Conservation (phyloP, 495 filamentous ascomycete species). For the Parachaetomium inaequale region DNA sequence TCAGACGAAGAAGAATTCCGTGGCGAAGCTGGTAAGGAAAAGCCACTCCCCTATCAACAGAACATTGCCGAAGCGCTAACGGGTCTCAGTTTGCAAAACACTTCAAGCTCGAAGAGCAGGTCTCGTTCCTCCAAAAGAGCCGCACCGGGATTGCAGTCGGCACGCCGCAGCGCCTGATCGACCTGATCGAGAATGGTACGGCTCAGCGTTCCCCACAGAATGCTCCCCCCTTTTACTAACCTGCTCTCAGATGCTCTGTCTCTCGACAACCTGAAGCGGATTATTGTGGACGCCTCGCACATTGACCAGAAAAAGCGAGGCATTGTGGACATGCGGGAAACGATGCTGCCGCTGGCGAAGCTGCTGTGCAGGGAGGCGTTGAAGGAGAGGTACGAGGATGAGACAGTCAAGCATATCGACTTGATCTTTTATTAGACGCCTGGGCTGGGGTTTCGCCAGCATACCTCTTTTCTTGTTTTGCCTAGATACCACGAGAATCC, state of each 20-base stretch:
- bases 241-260: constrained; percentile 60
- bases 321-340: constrained; percentile 90
- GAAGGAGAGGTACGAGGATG: constrained; percentile 60
- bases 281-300: constrained; percentile 85
- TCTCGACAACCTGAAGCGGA: constrained; percentile 63
- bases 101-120: constrained; percentile 87
- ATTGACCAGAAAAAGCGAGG: constrained; percentile 90
- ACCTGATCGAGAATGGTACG: constrained; percentile 75
- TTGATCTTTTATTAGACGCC: constrained; percentile 54
- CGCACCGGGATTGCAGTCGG: constrained; percentile 84
- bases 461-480: not conserved
- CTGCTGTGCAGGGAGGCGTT: constrained; percentile 65
- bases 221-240: constrained; percentile 22
- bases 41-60: not conserved
- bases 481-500: constrained; percentile 7
- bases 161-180: constrained; percentile 76
- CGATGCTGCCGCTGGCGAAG: constrained; percentile 67
- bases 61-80: not conserved
- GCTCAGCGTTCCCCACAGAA: not conserved
- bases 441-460: not conserved
- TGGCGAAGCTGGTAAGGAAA: constrained; percentile 68
- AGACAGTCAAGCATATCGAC: constrained; percentile 43
- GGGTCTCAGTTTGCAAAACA: constrained; percentile 77
- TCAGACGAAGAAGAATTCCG: constrained; percentile 66
- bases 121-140: constrained; percentile 65